Evolutionary conservation across 1,284 basidiomycete genomes (phyloP).

Genomic region (Cutaneotrichosporon daszewskae): DNA sequence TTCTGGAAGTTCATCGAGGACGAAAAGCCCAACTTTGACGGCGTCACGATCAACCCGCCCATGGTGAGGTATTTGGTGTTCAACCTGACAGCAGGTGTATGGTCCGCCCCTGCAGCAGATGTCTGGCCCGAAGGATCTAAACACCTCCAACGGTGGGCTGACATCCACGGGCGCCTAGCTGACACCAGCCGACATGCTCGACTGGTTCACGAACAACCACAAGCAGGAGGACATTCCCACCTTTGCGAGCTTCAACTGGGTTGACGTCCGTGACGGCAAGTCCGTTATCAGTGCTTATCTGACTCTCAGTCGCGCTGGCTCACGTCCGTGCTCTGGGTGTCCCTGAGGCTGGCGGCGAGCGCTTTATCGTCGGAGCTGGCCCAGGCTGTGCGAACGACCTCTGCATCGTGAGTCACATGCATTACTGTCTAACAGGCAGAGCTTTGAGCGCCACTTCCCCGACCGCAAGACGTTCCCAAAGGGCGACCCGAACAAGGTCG

Average conservation of each 20-base stretch:
- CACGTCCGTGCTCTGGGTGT: conserved; percentile 56
- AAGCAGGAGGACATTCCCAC: conserved; percentile 41
- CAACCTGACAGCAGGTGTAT: conserved; percentile 26
- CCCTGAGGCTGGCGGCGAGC: conserved; percentile 57
- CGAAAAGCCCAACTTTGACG: conserved; percentile 56
- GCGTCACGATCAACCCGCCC: conserved; percentile 56
- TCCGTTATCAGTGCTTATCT: background rate
- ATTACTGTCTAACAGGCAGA: conserved; percentile 6
- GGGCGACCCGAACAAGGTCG: conserved; percentile 27
- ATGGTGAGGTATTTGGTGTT: conserved; percentile 41
- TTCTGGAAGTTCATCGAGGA: conserved; percentile 52
- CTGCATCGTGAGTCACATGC: conserved; percentile 22
- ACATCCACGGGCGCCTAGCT: background rate
- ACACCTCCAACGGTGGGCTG: conserved; percentile 51
- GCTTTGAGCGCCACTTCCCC: conserved; percentile 29
- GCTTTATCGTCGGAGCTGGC: conserved; percentile 54
- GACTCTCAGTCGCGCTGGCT: conserved; percentile 51
- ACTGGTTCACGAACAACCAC: conserved; percentile 45
- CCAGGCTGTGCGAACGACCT: conserved; percentile 35
- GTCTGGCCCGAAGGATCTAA: conserved; percentile 50
- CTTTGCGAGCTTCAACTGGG: conserved; percentile 47
- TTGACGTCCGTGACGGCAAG: conserved; percentile 54
- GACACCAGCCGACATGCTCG: conserved; percentile 38
- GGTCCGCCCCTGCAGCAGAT: conserved; percentile 55
- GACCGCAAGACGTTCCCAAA: conserved; percentile 31